Conservation (phyloP, 2,329 filamentous ascomycete species). For the Magnaporthales sp. region DNA sequence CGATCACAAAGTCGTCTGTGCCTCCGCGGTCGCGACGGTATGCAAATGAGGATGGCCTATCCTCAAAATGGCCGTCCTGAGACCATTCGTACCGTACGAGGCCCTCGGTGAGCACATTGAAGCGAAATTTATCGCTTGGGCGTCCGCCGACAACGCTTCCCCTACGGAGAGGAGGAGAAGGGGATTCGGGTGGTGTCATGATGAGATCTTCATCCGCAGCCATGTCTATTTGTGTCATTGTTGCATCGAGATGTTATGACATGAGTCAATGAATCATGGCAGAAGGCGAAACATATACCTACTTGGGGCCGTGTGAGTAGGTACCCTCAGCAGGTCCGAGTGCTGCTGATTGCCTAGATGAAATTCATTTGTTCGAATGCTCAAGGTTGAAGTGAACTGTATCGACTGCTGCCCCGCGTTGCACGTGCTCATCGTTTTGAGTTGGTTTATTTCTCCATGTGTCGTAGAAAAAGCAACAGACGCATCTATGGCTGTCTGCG, state of each 20-base stretch:
- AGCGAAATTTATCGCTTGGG: constrained; percentile 38
- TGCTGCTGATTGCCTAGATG: not conserved
- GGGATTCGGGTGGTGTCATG: not conserved
- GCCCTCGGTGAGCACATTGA: constrained; percentile 47
- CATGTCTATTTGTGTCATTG: not conserved
- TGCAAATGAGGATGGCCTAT: constrained; percentile 54
- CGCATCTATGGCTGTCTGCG: not conserved
- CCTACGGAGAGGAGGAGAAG: not conserved
- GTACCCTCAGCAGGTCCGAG: not conserved
- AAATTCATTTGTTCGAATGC: not conserved
- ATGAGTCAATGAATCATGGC: not conserved
- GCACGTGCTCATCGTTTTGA: not conserved
- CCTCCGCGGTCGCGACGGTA: constrained; percentile 37
- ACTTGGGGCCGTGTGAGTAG: no score
- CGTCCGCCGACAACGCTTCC: constrained; percentile 16
- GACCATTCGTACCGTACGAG: constrained; percentile 56
- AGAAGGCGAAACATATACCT: not conserved
- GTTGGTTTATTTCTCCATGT: no score
- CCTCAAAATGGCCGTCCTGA: constrained; percentile 49
- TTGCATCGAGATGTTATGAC: not conserved
- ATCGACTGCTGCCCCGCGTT: not conserved
- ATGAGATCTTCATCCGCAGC: not conserved
- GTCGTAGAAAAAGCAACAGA: no score
- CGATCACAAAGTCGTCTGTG: constrained; percentile 36
- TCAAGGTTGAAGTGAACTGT: not conserved